Evolutionary conservation across 1,284 basidiomycete species (phyloP), one percentile per base, ranked within the genome.

Genomic region (Papiliotrema nemorosa): DNA sequence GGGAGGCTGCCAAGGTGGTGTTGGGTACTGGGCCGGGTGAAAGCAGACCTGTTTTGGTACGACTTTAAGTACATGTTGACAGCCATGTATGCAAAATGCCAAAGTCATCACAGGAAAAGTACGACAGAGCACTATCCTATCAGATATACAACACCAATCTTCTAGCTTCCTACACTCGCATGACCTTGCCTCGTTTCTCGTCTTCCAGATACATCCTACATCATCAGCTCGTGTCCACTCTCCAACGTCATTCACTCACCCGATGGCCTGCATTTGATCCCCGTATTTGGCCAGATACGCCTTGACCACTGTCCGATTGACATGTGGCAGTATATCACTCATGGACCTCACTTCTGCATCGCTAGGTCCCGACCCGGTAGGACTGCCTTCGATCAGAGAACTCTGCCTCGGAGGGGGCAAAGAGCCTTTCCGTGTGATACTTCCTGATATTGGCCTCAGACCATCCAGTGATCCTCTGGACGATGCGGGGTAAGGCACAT

Each of bases 191-290:
- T 60, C 84, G 85, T 77, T 85, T 86, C 70, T 90, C 87, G 62
- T 92, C 89, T 59, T 90, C 88, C 26, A 92, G 76, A 70, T 90
- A 92, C 63, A 87, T 85, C 20, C 88, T 73, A 54, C 16, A 16
- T n/a, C 13, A 46, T 49, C 43, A 53, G 43, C 36, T 27, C 35
- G 21, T 1, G 25, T 22, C 33, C 2, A 25, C 10, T 4, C 25
- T 3, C 18, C 5, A 33, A 38, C 0, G n/a, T 29, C 16, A 4
- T 3, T 5, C 14, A 67, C 70, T 59, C 50, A 73, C 70, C 68
- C 86, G 63, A 92, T 88, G 6, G 89, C 89, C 40, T 86, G 74
- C 50, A 89, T 85, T 69, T 88, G 86, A 63, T 87, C 84, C 6
- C 88, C 73, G 50, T 71, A 86, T 22, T 84, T 79, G 26, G 79